Conservation (phyloP, 2,329 filamentous ascomycete genomes). For the Hymenoscyphus linearis region DNA sequence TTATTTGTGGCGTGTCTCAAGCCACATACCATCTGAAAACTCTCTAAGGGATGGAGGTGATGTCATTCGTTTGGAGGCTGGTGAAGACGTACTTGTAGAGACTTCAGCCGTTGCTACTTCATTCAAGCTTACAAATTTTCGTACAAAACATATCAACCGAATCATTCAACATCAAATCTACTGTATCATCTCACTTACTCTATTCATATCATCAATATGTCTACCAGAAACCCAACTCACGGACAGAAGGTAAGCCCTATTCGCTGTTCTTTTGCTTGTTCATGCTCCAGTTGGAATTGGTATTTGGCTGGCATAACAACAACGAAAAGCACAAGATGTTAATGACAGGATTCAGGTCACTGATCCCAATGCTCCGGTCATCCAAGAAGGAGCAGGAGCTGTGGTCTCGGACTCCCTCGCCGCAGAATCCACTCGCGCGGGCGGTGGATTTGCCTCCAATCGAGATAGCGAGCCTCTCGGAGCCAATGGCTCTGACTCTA, state of each 20-base stretch:
- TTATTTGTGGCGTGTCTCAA: background rate
- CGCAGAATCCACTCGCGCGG: constrained; percentile 58
- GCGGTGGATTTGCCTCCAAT: constrained; percentile 59
- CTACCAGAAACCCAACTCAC: constrained; percentile 17
- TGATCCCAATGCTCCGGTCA: constrained; percentile 42
- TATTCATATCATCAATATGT: constrained; percentile 27
- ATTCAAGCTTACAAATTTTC: background rate
- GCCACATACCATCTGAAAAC: background rate
- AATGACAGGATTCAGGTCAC: constrained; percentile 37
- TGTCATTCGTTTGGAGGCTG: background rate
- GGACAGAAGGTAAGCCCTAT: constrained; percentile 21
- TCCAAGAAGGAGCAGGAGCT: constrained; percentile 57
- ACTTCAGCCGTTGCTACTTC: background rate
- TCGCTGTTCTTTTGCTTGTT: background rate
- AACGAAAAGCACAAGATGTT: background rate
- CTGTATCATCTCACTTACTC: background rate
- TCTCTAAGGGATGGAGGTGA: background rate
- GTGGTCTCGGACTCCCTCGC: constrained; percentile 69
- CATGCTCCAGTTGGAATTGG: background rate
- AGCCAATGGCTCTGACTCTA: constrained; percentile 48
- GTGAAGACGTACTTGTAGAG: background rate
- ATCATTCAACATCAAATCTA: background rate
- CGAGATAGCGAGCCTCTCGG: constrained; percentile 44
- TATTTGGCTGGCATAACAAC: background rate
- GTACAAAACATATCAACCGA: background rate